A percentile compares a stretch with the other conserved stretches of the same genome.
These are phyloP conservation scores for Mycosphaerella sp. DNA, from an alignment of 2,329 filamentous ascomycete genomes.

Conservation along the genomic window DNA sequence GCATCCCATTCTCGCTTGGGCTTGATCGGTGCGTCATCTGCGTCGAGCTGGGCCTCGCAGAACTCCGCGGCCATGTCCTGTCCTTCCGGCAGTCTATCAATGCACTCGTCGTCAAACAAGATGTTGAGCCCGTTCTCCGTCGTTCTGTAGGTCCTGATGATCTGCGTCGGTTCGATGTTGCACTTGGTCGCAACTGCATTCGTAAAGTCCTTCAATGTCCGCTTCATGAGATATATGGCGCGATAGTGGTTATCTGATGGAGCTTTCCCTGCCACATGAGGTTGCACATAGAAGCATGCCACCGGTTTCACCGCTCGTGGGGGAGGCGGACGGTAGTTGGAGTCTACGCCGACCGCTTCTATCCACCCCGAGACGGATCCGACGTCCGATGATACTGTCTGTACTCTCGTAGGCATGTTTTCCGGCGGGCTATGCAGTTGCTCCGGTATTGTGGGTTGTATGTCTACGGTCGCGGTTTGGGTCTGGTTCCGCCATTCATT, in stretches of 20 bases:
- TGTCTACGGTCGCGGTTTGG: constrained; percentile 47
- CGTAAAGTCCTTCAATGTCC: constrained; percentile 68
- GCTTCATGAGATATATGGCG: constrained; percentile 76
- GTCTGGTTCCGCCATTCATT: constrained; percentile 48
- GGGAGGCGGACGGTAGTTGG: constrained; percentile 69
- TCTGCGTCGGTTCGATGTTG: constrained; percentile 64
- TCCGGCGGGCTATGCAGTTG: constrained; percentile 43
- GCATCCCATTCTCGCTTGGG: constrained; percentile 46
- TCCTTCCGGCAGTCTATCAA: constrained; percentile 76
- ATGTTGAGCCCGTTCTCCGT: constrained; percentile 71
- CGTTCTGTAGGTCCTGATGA: constrained; percentile 65
- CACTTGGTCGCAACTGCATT: constrained; percentile 70
- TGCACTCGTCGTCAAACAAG: constrained; percentile 83
- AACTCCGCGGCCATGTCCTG: constrained; percentile 77
- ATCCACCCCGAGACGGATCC: constrained; percentile 75
- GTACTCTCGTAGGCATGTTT: constrained; percentile 49
- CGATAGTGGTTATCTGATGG: constrained; percentile 61
- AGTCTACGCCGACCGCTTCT: constrained; percentile 85
- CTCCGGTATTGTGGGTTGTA: constrained; percentile 39
- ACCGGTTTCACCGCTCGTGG: constrained; percentile 67
- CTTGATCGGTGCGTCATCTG: constrained; percentile 39
- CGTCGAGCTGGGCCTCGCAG: constrained; percentile 53
- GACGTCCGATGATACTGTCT: constrained; percentile 51
- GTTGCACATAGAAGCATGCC: constrained; percentile 80
- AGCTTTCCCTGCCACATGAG: constrained; percentile 45